These are phyloP conservation scores for Dendrobium catenatum DNA, from an alignment of 106 monocot species.

Conservation along the genomic window DNA sequence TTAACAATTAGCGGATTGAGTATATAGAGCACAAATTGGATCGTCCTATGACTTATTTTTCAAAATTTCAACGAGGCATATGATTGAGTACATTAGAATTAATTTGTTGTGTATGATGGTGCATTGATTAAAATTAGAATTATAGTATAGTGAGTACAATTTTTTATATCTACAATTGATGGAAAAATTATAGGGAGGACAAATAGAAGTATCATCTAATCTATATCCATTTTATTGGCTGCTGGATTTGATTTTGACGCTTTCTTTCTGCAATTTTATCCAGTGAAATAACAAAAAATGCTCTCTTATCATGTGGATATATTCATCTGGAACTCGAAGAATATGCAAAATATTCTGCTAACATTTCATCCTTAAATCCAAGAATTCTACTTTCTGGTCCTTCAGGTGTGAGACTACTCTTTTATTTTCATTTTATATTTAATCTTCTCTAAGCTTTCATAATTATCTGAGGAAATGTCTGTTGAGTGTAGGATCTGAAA, in stretches of 20 bases:
- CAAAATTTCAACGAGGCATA: too few species aligned
- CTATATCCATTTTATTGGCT: background rate
- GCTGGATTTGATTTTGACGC: conserved; percentile 1
- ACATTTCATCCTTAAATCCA: conserved; percentile 68
- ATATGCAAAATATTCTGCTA: conserved; percentile 56
- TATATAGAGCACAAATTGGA: too few species aligned
- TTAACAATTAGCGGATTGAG: too few species aligned
- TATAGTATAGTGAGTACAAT: too few species aligned
- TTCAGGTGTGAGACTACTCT: conserved; percentile 34
- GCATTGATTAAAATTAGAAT: too few species aligned
- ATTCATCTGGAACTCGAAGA: conserved; percentile 88
- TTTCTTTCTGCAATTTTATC: conserved; percentile 7
- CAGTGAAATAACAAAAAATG: conserved; percentile 83
- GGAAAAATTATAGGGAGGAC: too few species aligned
- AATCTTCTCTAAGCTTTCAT: conserved; percentile 7
- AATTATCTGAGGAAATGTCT: conserved; percentile 1
- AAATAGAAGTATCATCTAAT: too few species aligned
- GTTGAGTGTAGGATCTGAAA: conserved; percentile 72
- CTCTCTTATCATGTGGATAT: conserved; percentile 69
- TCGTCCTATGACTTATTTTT: too few species aligned
- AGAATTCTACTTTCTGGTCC: conserved; percentile 85
- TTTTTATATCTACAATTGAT: too few species aligned
- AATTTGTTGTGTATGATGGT: too few species aligned
- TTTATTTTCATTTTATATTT: conserved; percentile 3
- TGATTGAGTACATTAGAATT: too few species aligned